These are phyloP conservation scores for Metschnikowia cubensis DNA, from an alignment of 805 yeast genomes.

Conservation along the genomic window DNA sequence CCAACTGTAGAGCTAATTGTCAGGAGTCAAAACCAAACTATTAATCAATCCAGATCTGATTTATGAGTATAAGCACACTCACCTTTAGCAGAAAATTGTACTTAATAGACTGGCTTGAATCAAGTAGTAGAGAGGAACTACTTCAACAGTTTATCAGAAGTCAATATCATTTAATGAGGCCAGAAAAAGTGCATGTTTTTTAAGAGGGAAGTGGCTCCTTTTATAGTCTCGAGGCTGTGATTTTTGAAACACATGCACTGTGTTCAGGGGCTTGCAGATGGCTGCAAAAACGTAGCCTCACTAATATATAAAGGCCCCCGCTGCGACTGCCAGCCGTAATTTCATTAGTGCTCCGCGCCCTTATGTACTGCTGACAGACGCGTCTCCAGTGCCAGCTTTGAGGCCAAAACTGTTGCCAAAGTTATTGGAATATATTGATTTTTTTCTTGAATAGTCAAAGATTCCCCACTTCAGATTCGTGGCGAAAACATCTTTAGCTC, in stretches of 20 bases:
- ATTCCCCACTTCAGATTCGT: too few relatives aligned
- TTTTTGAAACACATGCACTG: not conserved
- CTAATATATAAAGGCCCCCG: not conserved
- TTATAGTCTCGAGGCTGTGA: not conserved
- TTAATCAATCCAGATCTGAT: too few relatives aligned
- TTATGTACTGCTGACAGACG: not conserved
- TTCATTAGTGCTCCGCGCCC: not conserved
- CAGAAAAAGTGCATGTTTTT: not conserved
- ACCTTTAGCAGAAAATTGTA: too few relatives aligned
- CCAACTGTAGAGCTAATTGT: too few relatives aligned
- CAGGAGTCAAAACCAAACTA: too few relatives aligned
- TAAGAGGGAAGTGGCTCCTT: not conserved
- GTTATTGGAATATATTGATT: not conserved
- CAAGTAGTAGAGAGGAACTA: not conserved
- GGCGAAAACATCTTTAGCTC: too few relatives aligned
- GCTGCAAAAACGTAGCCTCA: not conserved
- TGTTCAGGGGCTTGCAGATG: constrained; percentile 2
- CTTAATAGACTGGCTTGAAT: too few relatives aligned
- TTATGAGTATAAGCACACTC: too few relatives aligned
- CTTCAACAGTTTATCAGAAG: too few relatives aligned
- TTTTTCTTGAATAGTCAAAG: too few relatives aligned
- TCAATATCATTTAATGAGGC: not conserved
- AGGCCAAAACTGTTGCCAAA: not conserved
- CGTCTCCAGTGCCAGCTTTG: not conserved
- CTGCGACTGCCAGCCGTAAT: not conserved